These are phyloP conservation scores for Thelonectria blattea DNA, from an alignment of 2,329 filamentous ascomycete genomes.

Conservation along the genomic window DNA sequence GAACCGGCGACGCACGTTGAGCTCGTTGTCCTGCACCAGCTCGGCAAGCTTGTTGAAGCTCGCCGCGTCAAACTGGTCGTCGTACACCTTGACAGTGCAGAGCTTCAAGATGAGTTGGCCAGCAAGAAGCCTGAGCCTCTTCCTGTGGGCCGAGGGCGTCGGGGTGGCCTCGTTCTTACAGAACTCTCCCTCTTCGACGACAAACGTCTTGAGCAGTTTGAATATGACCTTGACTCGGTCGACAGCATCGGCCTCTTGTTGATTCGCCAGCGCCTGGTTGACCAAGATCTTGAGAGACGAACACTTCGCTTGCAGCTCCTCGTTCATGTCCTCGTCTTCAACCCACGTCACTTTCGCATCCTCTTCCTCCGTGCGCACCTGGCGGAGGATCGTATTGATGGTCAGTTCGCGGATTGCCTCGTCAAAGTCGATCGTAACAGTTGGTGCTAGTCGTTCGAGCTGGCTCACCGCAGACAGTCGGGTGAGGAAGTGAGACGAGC, in stretches of 20 bases:
- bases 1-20: conserved; percentile 79
- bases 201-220: conserved; percentile 77
- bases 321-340: conserved; percentile 70
- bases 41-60: conserved; percentile 85
- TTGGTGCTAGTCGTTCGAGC: conserved; percentile 75
- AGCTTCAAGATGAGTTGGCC: conserved; percentile 85
- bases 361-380: conserved; percentile 68
- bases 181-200: conserved; percentile 79
- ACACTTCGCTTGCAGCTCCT: conserved; percentile 83
- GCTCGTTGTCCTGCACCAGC: conserved; percentile 78
- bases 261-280: conserved; percentile 75
- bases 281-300: conserved; percentile 85
- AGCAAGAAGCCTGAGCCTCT: conserved; percentile 81
- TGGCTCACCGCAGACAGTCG: conserved; percentile 76
- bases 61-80: conserved; percentile 72
- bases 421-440: conserved; percentile 73
- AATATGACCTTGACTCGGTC: conserved; percentile 72
- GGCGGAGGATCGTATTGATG: conserved; percentile 74
- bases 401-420: conserved; percentile 82
- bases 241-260: conserved; percentile 59
- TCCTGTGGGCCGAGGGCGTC: conserved; percentile 76
- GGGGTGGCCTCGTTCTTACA: conserved; percentile 79
- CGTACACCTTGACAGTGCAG: conserved; percentile 76
- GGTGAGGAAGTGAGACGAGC: conserved; percentile 74
- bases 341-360: conserved; percentile 69